Evolutionary conservation across 805 yeast genomes (phyloP).

Genomic region (Suhomyces canberraensis): DNA sequence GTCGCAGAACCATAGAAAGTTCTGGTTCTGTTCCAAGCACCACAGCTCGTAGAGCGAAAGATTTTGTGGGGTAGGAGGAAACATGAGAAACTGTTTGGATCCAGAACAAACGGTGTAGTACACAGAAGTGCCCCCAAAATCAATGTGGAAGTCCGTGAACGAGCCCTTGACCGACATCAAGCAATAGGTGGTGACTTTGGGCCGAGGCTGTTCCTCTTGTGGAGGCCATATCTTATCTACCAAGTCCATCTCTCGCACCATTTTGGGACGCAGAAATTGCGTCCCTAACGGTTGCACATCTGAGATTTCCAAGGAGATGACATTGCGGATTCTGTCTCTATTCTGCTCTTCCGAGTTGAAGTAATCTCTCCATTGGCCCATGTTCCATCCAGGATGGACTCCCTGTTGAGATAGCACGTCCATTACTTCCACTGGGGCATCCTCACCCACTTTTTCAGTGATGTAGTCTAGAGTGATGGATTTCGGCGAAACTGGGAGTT

Average conservation of each 20-base stretch:
- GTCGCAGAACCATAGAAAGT: constrained; percentile 62
- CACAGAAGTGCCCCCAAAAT: constrained; percentile 90
- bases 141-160: constrained; percentile 87
- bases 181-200: constrained; percentile 72
- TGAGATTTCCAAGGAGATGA: constrained; percentile 77
- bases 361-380: constrained; percentile 74
- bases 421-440: constrained; percentile 73
- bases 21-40: constrained; percentile 67
- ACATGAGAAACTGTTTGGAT: constrained; percentile 66
- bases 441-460: constrained; percentile 58
- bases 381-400: constrained; percentile 59
- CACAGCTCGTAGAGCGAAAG: constrained; percentile 62
- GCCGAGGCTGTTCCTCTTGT: constrained; percentile 33
- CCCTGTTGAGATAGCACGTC: constrained; percentile 81
- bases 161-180: constrained; percentile 80
- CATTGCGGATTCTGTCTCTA: constrained; percentile 71
- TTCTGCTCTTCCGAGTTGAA: constrained; percentile 42
- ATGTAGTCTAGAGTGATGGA: constrained; percentile 54
- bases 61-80: constrained; percentile 70
- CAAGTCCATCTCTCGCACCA: constrained; percentile 64
- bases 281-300: constrained; percentile 46
- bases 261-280: constrained; percentile 56
- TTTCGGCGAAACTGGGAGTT: constrained; percentile 43
- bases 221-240: constrained; percentile 63
- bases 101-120: constrained; percentile 84